phyloP scores from a whole-genome alignment of 352 stramenopile species.

The Plasmopara viticola region DNA sequence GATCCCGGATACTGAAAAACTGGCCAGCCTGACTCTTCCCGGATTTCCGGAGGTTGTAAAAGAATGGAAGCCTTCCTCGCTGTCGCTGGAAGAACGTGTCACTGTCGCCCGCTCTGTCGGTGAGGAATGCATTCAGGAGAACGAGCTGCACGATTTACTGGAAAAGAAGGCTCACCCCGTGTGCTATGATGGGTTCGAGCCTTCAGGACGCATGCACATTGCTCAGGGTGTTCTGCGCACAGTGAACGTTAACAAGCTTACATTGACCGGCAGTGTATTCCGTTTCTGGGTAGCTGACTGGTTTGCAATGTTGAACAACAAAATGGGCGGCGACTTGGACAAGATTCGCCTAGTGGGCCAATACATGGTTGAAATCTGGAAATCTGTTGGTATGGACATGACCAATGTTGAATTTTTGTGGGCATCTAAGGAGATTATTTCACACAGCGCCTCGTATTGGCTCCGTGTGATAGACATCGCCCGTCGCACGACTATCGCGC shows the following conservation, averaged over 20 bases:
- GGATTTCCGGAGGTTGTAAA: constrained; percentile 56
- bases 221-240: constrained; percentile 95
- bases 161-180: constrained; percentile 87
- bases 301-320: constrained; percentile 99
- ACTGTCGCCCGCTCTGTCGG: constrained; percentile 78
- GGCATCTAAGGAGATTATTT: constrained; percentile 94
- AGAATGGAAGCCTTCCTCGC: constrained; percentile 66
- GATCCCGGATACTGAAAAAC: constrained; percentile 60
- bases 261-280: constrained; percentile 91
- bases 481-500: constrained; percentile 84
- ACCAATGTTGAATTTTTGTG: constrained; percentile 98
- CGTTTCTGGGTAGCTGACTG: constrained; percentile 99
- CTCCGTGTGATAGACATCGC: constrained; percentile 92
- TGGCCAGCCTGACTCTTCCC: constrained; percentile 54
- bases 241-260: constrained; percentile 96
- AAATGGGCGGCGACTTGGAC: constrained; percentile 96
- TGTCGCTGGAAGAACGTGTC: constrained; percentile 80
- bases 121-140: constrained; percentile 92
- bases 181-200: constrained; percentile 99
- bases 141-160: constrained; percentile 74
- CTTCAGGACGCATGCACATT: constrained; percentile 98
- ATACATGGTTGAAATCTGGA: constrained; percentile 99
- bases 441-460: constrained; percentile 89
- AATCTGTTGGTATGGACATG: constrained; percentile 98
- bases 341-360: constrained; percentile 94